These are phyloP conservation scores for Cercospora nicotianae DNA, from an alignment of 2,329 filamentous ascomycete species.

Conservation along the genomic window DNA sequence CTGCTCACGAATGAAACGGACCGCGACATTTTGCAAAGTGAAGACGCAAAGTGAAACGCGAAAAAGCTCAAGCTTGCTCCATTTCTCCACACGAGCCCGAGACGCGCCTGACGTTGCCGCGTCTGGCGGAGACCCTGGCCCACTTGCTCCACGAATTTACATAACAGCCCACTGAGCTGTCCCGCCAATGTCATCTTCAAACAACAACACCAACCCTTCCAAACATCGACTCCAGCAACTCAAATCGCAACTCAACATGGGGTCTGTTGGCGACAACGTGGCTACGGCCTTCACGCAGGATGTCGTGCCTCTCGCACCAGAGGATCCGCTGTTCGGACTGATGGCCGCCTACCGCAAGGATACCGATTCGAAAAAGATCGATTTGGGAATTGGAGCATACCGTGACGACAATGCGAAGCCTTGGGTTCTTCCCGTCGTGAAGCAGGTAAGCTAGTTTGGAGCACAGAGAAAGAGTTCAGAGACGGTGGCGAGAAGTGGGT, in stretches of 20 bases:
- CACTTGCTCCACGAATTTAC: slow-evolving; percentile 4
- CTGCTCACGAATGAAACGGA: background rate
- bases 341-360: slow-evolving; percentile 87
- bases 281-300: slow-evolving; percentile 32
- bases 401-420: slow-evolving; percentile 93
- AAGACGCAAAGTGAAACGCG: background rate
- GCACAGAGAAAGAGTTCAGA: background rate
- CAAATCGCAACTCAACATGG: slow-evolving; percentile 28
- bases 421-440: slow-evolving; percentile 94
- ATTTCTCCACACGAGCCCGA: slow-evolving; percentile 9
- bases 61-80: background rate
- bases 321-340: slow-evolving; percentile 92
- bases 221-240: slow-evolving; percentile 39
- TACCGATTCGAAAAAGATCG: slow-evolving; percentile 74
- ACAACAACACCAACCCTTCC: slow-evolving; percentile 34
- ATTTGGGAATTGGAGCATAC: slow-evolving; percentile 93
- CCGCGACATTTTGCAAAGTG: background rate
- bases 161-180: slow-evolving; percentile 22
- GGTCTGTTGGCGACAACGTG: slow-evolving; percentile 20
- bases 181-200: slow-evolving; percentile 15
- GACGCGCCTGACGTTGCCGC: slow-evolving; percentile 5
- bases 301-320: slow-evolving; percentile 61
- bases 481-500: background rate
- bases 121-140: background rate
- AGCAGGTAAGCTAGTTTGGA: slow-evolving; percentile 67